Evolutionary conservation across 768 basidiomycete genomes (phyloP), one percentile per base, ranked within the genome.

Genomic region (Suillus plorans): DNA sequence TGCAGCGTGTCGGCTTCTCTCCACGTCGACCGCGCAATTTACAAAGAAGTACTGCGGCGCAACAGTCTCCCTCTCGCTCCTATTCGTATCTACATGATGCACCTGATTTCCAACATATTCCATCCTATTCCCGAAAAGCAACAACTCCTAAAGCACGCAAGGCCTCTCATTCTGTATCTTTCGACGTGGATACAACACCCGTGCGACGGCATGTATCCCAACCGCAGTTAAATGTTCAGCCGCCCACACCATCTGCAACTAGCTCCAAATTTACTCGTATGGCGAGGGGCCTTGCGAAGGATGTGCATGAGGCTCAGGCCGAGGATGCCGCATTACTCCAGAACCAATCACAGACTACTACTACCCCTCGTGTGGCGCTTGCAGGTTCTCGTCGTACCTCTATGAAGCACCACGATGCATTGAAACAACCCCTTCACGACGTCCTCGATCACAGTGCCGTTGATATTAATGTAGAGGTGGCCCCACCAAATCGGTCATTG

Each of bases 11-110:
- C 45, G 84, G 71, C 2, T 90, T 93, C 75, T 92, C 91, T 16
- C 91, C 91, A 1, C 87, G 89, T 71, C 84, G 92, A 16, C 91
- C 90, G 1, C 85, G 89, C 12, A 85, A 77, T 63, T 76, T 82
- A 5, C 78, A 76, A 37, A 61, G 68, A 39, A 70, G 64, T 59
- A 77, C 73, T 31, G 67, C 75, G 2, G 55, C 64, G 5, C 71
- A 70, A 28, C 65, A 64, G 25, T 52, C n/a, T 28, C 57, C 69
- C 3, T 71, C 64, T 1, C 70, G 63, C 14, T 63, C 67, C 20
- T 16, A 66, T 10, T 44, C 63, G 16, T 73, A 76, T n/a, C 16
- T 44, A n/a, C 41, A 58, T 16, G 62, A 20, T 25, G 22, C 56
- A 28, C 62, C 57, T 8, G 50, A 39, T 57, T n/a, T n/a, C 22